These are phyloP conservation scores for Ambrosiella beaveri DNA, from an alignment of 2,329 filamentous ascomycete genomes.

Conservation along the genomic window DNA sequence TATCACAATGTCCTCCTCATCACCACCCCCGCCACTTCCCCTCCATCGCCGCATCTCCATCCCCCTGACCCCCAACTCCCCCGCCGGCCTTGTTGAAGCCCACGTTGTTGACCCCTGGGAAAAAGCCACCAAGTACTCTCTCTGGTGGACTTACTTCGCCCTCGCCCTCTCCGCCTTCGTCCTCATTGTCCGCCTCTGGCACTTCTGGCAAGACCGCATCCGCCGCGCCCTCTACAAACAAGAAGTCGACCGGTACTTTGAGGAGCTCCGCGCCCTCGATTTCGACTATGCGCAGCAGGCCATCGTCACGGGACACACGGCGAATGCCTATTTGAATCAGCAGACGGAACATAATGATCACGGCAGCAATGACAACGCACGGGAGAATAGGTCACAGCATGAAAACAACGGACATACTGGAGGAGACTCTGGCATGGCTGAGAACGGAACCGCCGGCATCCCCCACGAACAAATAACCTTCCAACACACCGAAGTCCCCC, in stretches of 20 bases:
- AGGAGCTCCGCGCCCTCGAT: conserved; percentile 32
- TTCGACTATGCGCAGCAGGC: conserved; percentile 29
- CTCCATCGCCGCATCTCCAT: conserved; percentile 37
- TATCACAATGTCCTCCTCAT: not conserved
- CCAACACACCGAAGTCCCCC: not conserved
- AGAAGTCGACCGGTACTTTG: conserved; percentile 51
- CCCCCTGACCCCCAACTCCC: conserved; percentile 40
- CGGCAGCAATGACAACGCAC: not conserved
- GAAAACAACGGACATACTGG: not conserved
- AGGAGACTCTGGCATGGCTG: no score
- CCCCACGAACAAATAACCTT: not conserved
- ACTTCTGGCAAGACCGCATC: conserved; percentile 87
- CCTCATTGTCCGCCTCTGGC: conserved; percentile 57
- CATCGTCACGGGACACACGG: conserved; percentile 35
- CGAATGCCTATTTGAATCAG: conserved; percentile 19
- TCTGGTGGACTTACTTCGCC: conserved; percentile 80
- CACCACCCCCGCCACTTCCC: not conserved
- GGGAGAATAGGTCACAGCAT: not conserved
- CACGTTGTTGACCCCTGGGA: conserved; percentile 60
- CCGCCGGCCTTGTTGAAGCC: conserved; percentile 43
- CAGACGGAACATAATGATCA: not conserved
- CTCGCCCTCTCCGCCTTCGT: conserved; percentile 52
- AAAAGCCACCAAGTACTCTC: conserved; percentile 66
- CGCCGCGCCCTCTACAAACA: conserved; percentile 79
- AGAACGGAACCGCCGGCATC: no score